phyloP scores from a whole-genome alignment of 495 filamentous ascomycete genomes.

The Cryomyces minteri region DNA sequence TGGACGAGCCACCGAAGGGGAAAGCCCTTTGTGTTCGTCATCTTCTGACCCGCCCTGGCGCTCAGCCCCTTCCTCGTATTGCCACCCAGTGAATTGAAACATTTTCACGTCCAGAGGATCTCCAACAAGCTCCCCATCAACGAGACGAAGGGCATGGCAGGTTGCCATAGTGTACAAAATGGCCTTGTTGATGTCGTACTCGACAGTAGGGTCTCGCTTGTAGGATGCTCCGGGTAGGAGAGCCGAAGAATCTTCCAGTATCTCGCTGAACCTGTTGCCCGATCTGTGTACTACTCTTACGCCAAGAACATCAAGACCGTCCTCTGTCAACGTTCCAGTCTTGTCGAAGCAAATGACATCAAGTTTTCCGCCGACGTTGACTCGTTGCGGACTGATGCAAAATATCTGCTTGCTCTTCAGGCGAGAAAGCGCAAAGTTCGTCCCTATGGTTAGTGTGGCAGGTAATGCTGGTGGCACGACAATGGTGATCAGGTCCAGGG shows the following conservation, averaged over 20 bases:
- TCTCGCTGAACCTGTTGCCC: constrained; percentile 42
- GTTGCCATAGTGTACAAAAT: constrained; percentile 91
- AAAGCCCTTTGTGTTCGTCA: constrained; percentile 45
- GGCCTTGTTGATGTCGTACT: constrained; percentile 46
- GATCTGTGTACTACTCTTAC: constrained; percentile 50
- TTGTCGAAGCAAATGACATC: constrained; percentile 98
- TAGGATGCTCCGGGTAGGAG: constrained; percentile 36
- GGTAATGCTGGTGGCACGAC: constrained; percentile 95
- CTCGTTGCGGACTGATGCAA: constrained; percentile 90
- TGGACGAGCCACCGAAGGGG: constrained; percentile 72
- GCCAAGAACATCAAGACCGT: constrained; percentile 89
- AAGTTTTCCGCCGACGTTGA: constrained; percentile 90
- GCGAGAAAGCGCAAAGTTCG: constrained; percentile 79
- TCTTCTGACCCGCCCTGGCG: constrained; percentile 35
- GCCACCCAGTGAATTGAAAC: constrained; percentile 96
- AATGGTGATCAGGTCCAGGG: constrained; percentile 92
- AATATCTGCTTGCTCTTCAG: constrained; percentile 81
- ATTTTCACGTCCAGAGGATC: constrained; percentile 96
- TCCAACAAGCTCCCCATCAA: constrained; percentile 77
- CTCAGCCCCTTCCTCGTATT: constrained; percentile 69
- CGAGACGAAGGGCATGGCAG: constrained; percentile 75
- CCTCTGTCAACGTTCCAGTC: constrained; percentile 92
- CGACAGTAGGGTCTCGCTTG: constrained; percentile 33
- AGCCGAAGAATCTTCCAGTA: constrained; percentile 32
- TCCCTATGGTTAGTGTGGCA: constrained; percentile 89